Evolutionary conservation across 805 yeast species (phyloP), one percentile per base, ranked within the genome.

Genomic region (Candida chilensis): DNA sequence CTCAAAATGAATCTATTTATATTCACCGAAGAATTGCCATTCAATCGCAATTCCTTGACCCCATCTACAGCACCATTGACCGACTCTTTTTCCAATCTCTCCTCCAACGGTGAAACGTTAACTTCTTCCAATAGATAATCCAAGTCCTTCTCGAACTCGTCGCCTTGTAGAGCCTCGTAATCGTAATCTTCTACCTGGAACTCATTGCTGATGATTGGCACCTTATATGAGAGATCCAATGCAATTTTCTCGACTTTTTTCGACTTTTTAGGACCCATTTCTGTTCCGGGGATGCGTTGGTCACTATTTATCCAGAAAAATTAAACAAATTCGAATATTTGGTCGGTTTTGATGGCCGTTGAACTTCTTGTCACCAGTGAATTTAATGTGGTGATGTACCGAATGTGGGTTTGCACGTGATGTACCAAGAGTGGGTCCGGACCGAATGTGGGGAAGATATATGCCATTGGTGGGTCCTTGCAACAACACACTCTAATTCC

Each of bases 161-260:
- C 20, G 13, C 17, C 17, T 17, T 26, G 28, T n/a, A 26, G 6
- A 5, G 5, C 11, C 14, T 16, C 20, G 17, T 26, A 26, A 18
- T 26, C 28, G 13, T 26, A 26, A 14, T 26, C 28, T 8, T 26
- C 18, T 10, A 26, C 28, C 18, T 16, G 14, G 17, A 26, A 26
- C 13, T 26, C 20, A 8, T 14, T 24, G 12, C 16, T 8, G 12
- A 12, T 13, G 10, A 9, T 14, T 9, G 16, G 12, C 12, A 13
- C 12, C 27, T 12, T 9, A 14, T n/a, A 8, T n/a, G 8, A 13
- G 12, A 14, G 12, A 24, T 24, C 8, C 8, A n/a, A 9, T n/a
- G 8, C 8, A n/a, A 8, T 14, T 14, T 10, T 24, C 15, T 8
- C n/a, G 9, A 14, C 9, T 24, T 8, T 8, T 24, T 8, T 24